Conservation (phyloP, 1,284 basidiomycete genomes). For the Boletus subluridellus region DNA sequence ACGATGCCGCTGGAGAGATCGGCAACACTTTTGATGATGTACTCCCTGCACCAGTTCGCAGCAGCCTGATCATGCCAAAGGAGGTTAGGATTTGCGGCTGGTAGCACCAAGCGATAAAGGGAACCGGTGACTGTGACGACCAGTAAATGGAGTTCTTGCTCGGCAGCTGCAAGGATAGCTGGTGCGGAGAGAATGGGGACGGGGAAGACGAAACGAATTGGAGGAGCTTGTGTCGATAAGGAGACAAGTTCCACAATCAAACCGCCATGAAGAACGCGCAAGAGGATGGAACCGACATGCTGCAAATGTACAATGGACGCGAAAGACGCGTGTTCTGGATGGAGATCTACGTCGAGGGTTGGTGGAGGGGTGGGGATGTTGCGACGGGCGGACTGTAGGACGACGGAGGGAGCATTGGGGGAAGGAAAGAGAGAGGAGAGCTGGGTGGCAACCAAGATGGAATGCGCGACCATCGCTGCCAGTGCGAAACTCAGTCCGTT, state of each 20-base stretch:
- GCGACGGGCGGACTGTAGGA: conserved; percentile 55
- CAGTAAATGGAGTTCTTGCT: conserved; percentile 66
- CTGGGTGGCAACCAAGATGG: conserved; percentile 57
- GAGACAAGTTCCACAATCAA: conserved; percentile 75
- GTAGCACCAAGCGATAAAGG: conserved; percentile 74
- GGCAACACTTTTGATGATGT: conserved; percentile 55
- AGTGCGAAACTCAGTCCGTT: neutral
- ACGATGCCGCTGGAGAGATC: conserved; percentile 51
- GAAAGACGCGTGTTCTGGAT: conserved; percentile 72
- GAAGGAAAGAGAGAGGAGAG: conserved; percentile 60
- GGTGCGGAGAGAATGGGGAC: conserved; percentile 66
- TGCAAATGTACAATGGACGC: conserved; percentile 57
- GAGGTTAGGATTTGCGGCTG: conserved; percentile 48
- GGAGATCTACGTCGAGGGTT: conserved; percentile 49
- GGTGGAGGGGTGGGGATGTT: conserved; percentile 46
- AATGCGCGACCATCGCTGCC: conserved; percentile 39
- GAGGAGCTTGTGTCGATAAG: conserved; percentile 57
- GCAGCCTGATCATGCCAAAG: conserved; percentile 57
- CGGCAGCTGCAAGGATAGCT: conserved; percentile 57
- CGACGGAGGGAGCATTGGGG: conserved; percentile 49
- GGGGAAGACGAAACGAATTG: conserved; percentile 77
- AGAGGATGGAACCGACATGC: conserved; percentile 63
- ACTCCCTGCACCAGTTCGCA: conserved; percentile 64
- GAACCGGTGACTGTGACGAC: conserved; percentile 67
- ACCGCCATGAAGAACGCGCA: conserved; percentile 73